Evolutionary conservation across 176 grass and related monocot species (phyloP).

Genomic region (Oryza meyeriana): DNA sequence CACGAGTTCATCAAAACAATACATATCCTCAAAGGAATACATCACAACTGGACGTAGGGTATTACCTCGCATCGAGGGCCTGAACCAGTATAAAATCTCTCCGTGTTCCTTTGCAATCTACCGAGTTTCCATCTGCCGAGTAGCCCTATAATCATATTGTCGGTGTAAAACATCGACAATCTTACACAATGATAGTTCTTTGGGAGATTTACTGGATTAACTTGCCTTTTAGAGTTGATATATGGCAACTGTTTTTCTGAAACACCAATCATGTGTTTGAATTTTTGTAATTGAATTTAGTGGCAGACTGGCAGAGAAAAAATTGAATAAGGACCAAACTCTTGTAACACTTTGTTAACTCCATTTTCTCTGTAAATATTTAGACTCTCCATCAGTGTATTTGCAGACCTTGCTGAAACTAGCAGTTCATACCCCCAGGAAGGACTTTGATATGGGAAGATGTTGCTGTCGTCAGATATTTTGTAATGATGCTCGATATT

Average conservation of each 20-base stretch:
- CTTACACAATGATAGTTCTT: background rate
- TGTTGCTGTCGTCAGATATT: slow-evolving; percentile 74
- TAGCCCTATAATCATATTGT: too few relatives aligned
- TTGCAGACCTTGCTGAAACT: slow-evolving; percentile 71
- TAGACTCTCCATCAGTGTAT: slow-evolving; percentile 83
- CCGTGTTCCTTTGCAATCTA: too few relatives aligned
- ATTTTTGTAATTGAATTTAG: slow-evolving; percentile 16
- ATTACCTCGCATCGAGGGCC: too few relatives aligned
- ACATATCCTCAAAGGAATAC: too few relatives aligned
- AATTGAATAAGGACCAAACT: background rate
- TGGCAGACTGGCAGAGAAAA: slow-evolving; percentile 10
- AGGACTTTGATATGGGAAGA: slow-evolving; percentile 94
- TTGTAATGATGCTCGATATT: slow-evolving; percentile 87
- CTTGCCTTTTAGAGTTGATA: background rate
- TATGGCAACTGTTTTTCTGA: slow-evolving; percentile 10
- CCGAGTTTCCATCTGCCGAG: too few relatives aligned
- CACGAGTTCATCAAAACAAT: too few relatives aligned
- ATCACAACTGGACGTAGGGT: too few relatives aligned
- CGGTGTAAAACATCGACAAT: too few relatives aligned
- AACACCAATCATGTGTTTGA: slow-evolving; percentile 1
- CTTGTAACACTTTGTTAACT: slow-evolving; percentile 21
- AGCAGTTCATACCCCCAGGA: slow-evolving; percentile 79
- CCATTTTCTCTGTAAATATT: slow-evolving; percentile 76
- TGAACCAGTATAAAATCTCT: too few relatives aligned
- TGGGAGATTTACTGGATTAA: background rate